phyloP scores from a whole-genome alignment of 1,139 yeast genomes.

The Saccharomycopsis hybrid region DNA sequence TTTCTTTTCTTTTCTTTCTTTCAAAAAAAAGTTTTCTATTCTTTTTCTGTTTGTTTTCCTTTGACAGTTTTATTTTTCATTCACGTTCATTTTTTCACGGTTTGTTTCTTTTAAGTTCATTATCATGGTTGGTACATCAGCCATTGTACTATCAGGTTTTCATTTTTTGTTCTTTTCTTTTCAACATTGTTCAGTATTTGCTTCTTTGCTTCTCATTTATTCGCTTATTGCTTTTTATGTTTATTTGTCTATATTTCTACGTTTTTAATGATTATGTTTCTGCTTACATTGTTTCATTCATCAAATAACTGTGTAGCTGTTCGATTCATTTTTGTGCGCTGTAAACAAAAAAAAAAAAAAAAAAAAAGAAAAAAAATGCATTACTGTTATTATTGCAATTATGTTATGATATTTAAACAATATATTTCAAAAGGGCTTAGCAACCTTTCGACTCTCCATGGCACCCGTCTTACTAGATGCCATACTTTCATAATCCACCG shows the following conservation, averaged over 20 bases:
- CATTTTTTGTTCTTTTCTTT: neutral
- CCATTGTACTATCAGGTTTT: too few species aligned
- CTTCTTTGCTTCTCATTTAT: too few species aligned
- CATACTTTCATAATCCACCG: conserved; percentile 97
- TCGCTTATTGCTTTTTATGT: too few species aligned
- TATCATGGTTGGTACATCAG: too few species aligned
- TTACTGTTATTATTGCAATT: neutral
- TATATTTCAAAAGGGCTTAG: conserved; percentile 37
- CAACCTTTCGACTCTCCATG: conserved; percentile 80
- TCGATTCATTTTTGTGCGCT: too few species aligned
- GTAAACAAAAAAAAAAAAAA: too few species aligned
- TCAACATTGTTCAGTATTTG: neutral
- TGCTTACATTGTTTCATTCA: too few species aligned
- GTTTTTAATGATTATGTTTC: too few species aligned
- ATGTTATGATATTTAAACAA: neutral
- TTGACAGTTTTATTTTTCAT: neutral
- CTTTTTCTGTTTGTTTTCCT: neutral
- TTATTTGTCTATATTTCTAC: too few species aligned
- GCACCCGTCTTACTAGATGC: conserved; percentile 67
- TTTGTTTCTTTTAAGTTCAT: too few species aligned
- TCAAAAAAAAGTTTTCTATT: neutral
- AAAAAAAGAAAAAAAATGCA: neutral
- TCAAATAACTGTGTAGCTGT: too few species aligned
- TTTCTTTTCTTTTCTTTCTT: neutral
- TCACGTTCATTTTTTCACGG: too few species aligned